Conservation (phyloP, 495 filamentous ascomycete genomes). For the Pseudevernia furfuracea region DNA sequence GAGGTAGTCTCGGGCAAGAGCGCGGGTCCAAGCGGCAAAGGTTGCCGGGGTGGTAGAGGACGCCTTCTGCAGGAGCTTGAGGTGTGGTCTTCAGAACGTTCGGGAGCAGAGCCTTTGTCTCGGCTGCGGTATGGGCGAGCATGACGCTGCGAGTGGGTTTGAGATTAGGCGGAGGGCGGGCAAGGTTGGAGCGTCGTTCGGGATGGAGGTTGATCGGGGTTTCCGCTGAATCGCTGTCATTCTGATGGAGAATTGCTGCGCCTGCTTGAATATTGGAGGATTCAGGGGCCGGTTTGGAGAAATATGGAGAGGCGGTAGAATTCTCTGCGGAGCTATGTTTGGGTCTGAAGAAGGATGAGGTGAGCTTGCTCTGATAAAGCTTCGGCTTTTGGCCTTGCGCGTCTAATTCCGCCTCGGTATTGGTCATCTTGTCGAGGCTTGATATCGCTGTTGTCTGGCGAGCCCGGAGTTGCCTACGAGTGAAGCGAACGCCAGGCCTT, state of each 20-base stretch:
- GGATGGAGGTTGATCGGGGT: constrained; percentile 6
- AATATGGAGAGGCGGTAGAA: constrained; percentile 4
- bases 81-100: constrained; percentile 27
- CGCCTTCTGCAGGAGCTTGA: constrained; percentile 25
- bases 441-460: background rate
- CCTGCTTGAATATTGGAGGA: background rate
- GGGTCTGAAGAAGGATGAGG: constrained; percentile 8
- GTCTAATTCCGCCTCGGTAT: background rate
- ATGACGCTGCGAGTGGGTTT: constrained; percentile 13
- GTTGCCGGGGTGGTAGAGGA: constrained; percentile 20
- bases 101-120: constrained; percentile 24
- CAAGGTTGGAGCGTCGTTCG: constrained; percentile 20
- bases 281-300: background rate
- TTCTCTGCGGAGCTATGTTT: background rate
- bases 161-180: constrained; percentile 5
- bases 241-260: background rate
- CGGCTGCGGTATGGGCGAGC: constrained; percentile 22
- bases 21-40: constrained; percentile 20
- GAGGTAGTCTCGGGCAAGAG: constrained; percentile 25
- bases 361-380: constrained; percentile 10
- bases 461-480: background rate
- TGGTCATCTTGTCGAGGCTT: constrained; percentile 3
- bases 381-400: constrained; percentile 1
- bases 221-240: background rate
- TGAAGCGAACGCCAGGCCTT: background rate